Evolutionary conservation across 2,329 filamentous ascomycete species (phyloP).

Genomic region (Penicillium sp.): DNA sequence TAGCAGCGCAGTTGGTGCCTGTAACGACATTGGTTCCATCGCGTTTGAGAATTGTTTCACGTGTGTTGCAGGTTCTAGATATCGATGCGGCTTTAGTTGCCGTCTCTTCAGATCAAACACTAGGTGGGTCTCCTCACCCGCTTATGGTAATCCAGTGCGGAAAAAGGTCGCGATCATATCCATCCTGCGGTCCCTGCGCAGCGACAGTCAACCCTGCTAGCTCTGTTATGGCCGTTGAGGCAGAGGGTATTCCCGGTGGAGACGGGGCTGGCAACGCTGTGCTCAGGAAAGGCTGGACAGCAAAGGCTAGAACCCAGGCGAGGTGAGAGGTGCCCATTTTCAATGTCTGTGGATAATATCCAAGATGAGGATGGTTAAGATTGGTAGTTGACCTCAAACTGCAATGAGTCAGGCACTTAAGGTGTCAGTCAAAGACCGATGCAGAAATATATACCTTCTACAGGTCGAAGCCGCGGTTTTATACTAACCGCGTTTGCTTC

Average conservation of each 20-base stretch:
- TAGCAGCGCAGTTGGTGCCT: constrained; percentile 60
- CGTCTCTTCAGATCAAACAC: no score
- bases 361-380: not conserved
- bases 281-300: constrained; percentile 16
- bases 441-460: not conserved
- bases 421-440: no score
- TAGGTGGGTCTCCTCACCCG: constrained; percentile 43
- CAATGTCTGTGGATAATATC: not conserved
- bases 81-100: no score
- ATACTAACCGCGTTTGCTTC: no score
- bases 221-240: constrained; percentile 56
- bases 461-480: not conserved
- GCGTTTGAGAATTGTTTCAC: constrained; percentile 69
- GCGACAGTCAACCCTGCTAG: constrained; percentile 61
- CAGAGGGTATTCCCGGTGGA: constrained; percentile 63
- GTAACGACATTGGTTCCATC: constrained; percentile 66
- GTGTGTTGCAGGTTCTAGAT: constrained; percentile 67
- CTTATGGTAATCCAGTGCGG: constrained; percentile 64
- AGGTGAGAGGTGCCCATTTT: not conserved
- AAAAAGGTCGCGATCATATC: constrained; percentile 67
- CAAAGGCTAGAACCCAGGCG: constrained; percentile 16
- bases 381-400: not conserved
- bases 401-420: not conserved
- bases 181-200: constrained; percentile 53
- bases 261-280: constrained; percentile 32